Conservation (phyloP, 2,329 filamentous ascomycete species). For the Hymenoscyphus fraxineus region DNA sequence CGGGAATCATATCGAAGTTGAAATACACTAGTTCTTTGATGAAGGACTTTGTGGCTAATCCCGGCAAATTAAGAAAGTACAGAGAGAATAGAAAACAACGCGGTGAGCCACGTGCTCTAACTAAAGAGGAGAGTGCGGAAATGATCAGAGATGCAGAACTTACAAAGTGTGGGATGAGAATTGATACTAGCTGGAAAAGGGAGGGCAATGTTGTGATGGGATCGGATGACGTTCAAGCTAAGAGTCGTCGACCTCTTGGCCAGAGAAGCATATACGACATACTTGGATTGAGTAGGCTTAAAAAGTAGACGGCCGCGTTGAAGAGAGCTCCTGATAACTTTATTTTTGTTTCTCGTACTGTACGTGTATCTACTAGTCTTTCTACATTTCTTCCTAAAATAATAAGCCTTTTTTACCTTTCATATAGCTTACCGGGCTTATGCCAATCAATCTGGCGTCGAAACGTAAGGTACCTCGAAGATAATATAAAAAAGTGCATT, state of each 20-base stretch:
- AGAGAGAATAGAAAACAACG: neutral
- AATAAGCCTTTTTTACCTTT: too few species aligned
- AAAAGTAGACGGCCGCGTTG: neutral
- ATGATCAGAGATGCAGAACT: neutral
- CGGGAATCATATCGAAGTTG: neutral
- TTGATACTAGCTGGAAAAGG: neutral
- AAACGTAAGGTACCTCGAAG: too few species aligned
- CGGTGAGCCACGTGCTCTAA: neutral
- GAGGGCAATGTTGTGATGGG: neutral
- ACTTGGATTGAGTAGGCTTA: neutral
- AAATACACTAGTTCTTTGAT: neutral
- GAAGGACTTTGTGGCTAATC: neutral
- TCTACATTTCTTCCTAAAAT: too few species aligned
- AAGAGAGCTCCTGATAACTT: too few species aligned
- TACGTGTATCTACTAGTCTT: too few species aligned
- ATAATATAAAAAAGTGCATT: too few species aligned
- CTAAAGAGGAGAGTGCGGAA: neutral
- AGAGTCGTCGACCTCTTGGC: neutral
- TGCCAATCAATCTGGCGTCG: too few species aligned
- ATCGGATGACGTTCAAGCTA: neutral
- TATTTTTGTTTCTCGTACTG: too few species aligned
- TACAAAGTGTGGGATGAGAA: neutral
- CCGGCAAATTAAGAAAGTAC: neutral
- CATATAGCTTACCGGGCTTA: too few species aligned
- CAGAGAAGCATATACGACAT: neutral